Evolutionary conservation across 2,329 filamentous ascomycete genomes (phyloP).

Genomic region (Aspergillus phoenicis): DNA sequence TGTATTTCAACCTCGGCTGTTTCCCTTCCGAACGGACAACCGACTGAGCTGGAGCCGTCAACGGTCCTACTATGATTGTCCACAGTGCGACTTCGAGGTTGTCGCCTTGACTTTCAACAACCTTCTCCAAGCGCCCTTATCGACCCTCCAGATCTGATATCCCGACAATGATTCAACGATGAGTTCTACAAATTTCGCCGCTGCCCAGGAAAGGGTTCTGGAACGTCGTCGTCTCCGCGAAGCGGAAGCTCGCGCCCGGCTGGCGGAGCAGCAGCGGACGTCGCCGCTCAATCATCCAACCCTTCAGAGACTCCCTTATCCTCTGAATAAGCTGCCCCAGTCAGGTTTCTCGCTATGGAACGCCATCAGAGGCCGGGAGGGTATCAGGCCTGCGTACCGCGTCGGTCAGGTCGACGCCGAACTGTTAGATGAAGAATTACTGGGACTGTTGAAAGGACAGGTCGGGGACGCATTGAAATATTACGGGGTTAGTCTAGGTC

Average conservation of each 20-base stretch:
- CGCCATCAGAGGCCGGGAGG: slow-evolving; percentile 70
- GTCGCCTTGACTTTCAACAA: background rate
- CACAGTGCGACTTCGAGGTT: background rate
- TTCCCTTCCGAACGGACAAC: slow-evolving; percentile 17
- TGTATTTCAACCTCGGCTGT: slow-evolving; percentile 17
- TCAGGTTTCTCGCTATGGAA: slow-evolving; percentile 64
- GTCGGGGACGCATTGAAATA: slow-evolving; percentile 87
- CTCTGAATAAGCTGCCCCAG: slow-evolving; percentile 59
- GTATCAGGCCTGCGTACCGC: slow-evolving; percentile 81
- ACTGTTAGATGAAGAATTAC: slow-evolving; percentile 87
- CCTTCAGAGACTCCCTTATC: slow-evolving; percentile 62
- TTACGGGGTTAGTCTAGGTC: slow-evolving; percentile 63
- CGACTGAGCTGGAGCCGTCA: slow-evolving; percentile 14
- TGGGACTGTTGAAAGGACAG: slow-evolving; percentile 81
- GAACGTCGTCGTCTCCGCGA: slow-evolving; percentile 78
- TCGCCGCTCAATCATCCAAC: slow-evolving; percentile 56
- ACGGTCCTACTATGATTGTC: background rate
- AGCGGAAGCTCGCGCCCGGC: slow-evolving; percentile 61
- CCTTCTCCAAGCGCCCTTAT: background rate
- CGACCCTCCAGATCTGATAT: background rate
- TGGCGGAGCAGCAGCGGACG: slow-evolving; percentile 47
- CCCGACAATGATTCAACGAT: slow-evolving; percentile 46
- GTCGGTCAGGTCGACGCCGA: slow-evolving; percentile 97
- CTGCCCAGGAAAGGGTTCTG: slow-evolving; percentile 83
- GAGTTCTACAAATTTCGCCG: slow-evolving; percentile 73